Percentiles rank a stretch among this genome's conserved stretches.
phyloP scores from a whole-genome alignment of 768 basidiomycete species.

The Mycena filopes region DNA sequence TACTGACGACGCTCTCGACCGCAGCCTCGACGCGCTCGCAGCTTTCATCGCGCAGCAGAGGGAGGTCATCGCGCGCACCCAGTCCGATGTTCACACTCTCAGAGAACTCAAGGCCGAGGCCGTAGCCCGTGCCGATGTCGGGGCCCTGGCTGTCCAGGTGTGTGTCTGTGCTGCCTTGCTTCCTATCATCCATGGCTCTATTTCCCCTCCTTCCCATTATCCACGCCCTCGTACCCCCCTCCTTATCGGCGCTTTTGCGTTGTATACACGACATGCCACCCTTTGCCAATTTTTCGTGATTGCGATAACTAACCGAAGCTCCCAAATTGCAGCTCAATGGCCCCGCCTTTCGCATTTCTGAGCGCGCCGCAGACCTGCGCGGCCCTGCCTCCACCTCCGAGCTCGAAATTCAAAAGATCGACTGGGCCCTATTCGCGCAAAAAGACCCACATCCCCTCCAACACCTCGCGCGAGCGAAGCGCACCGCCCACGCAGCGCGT shows the following conservation, averaged over 20 bases:
- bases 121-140: constrained; percentile 45
- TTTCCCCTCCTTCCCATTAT: constrained; percentile 27
- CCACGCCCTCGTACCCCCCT: background rate
- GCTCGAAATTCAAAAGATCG: constrained; percentile 57
- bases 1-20: background rate
- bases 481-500: constrained; percentile 49
- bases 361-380: constrained; percentile 47
- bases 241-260: no score
- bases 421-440: constrained; percentile 71
- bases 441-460: constrained; percentile 66
- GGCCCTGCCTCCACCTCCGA: constrained; percentile 44
- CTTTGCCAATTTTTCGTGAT: no score
- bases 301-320: background rate
- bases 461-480: constrained; percentile 52
- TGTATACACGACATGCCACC: no score
- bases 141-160: constrained; percentile 39
- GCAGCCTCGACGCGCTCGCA: constrained; percentile 73
- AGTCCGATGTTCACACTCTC: constrained; percentile 70
- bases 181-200: background rate
- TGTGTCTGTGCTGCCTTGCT: constrained; percentile 43
- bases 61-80: constrained; percentile 66
- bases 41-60: constrained; percentile 72
- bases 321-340: constrained; percentile 39
- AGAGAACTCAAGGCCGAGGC: constrained; percentile 55
- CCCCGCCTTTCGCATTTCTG: constrained; percentile 54